Evolutionary conservation across 2,329 filamentous ascomycete species (phyloP).

Genomic region (Cladophialophora carrionii): DNA sequence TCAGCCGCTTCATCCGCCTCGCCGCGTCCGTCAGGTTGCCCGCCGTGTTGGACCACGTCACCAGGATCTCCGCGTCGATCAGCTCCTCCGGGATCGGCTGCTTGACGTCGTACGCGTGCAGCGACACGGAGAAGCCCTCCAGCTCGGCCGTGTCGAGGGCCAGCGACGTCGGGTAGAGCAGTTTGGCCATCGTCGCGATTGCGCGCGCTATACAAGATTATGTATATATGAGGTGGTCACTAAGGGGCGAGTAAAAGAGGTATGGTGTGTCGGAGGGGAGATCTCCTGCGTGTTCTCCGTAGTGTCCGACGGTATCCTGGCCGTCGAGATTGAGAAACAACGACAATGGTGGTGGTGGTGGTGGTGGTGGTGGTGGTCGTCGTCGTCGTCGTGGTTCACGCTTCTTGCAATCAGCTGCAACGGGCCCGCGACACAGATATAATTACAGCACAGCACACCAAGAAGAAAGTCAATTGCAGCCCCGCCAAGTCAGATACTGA

Average conservation of each 20-base stretch:
- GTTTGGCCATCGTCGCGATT: constrained; percentile 52
- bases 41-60: constrained; percentile 65
- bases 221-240: no score
- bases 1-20: constrained; percentile 58
- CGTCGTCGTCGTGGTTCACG: no score
- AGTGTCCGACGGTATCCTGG: no score
- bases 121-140: constrained; percentile 61
- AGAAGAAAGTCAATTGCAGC: neutral
- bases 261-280: no score
- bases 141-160: constrained; percentile 59
- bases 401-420: neutral
- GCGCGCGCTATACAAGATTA: no score
- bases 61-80: constrained; percentile 62
- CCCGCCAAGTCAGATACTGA: neutral
- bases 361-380: neutral
- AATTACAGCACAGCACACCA: no score
- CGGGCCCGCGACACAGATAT: no score
- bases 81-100: constrained; percentile 60
- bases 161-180: constrained; percentile 68
- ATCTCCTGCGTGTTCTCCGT: no score
- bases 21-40: constrained; percentile 64
- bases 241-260: neutral
- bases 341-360: neutral
- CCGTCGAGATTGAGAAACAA: no score
- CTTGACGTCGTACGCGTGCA: constrained; percentile 65